These are phyloP conservation scores for Podaxis carcinomalis DNA, from an alignment of 768 basidiomycete species.

Conservation along the genomic window DNA sequence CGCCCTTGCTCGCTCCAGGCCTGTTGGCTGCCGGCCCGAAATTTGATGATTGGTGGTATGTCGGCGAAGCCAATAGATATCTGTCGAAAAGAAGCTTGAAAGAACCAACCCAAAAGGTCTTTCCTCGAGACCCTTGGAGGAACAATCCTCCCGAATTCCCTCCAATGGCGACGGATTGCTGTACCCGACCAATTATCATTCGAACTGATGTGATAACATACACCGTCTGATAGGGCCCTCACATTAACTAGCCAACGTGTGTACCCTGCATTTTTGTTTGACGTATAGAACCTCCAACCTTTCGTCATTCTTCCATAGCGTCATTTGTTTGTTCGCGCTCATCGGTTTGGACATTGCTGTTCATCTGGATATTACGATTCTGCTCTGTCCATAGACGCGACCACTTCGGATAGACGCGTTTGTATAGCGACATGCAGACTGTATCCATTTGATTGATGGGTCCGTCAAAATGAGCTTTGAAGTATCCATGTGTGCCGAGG, in stretches of 20 bases:
- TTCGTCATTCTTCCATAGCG: conserved; percentile 10
- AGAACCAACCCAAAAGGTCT: neutral
- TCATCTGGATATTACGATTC: conserved; percentile 1
- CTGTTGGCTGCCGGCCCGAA: neutral
- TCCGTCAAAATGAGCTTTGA: conserved; percentile 94
- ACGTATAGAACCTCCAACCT: neutral
- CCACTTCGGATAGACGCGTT: conserved; percentile 92
- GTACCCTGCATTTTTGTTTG: neutral
- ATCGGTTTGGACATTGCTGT: conserved; percentile 3
- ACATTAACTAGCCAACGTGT: neutral
- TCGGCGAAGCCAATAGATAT: neutral
- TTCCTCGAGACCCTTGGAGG: neutral
- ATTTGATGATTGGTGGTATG: neutral
- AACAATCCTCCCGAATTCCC: neutral
- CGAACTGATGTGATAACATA: neutral
- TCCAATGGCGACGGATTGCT: neutral
- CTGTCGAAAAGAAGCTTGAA: neutral
- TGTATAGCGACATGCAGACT: conserved; percentile 93
- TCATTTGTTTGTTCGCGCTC: neutral
- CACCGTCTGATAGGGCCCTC: neutral
- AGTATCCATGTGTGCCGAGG: conserved; percentile 95
- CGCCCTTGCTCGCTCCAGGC: too few relatives aligned
- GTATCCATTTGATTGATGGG: conserved; percentile 96
- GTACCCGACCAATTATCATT: neutral
- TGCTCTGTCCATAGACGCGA: conserved; percentile 45